phyloP scores from a whole-genome alignment of 2,329 filamentous ascomycete genomes.

The Fusarium penzigii region DNA sequence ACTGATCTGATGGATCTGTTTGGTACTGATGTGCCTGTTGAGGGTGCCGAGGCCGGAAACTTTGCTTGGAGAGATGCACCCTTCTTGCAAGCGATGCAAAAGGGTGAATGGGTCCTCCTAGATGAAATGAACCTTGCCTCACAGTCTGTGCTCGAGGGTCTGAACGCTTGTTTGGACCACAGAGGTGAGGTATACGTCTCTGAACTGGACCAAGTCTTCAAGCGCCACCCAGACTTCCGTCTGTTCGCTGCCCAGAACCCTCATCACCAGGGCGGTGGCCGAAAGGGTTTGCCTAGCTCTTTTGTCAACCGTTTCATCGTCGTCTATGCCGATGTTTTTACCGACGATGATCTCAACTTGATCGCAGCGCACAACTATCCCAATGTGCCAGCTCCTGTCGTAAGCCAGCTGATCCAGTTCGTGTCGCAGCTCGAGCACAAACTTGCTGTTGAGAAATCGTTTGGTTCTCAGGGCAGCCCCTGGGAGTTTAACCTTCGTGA shows the following conservation, averaged over 20 bases:
- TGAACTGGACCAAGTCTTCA: conserved; percentile 92
- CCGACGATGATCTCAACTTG: conserved; percentile 73
- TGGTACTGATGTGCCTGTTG: conserved; percentile 91
- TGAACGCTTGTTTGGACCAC: conserved; percentile 96
- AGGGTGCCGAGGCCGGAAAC: conserved; percentile 85
- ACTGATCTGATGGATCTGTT: conserved; percentile 98
- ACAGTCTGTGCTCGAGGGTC: conserved; percentile 91
- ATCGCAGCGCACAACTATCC: conserved; percentile 83
- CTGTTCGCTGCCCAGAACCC: conserved; percentile 97
- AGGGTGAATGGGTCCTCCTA: conserved; percentile 91
- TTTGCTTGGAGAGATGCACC: conserved; percentile 97
- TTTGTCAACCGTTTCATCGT: conserved; percentile 99
- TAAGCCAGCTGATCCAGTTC: conserved; percentile 72
- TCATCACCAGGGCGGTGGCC: conserved; percentile 92
- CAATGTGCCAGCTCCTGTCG: conserved; percentile 55
- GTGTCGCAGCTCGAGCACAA: conserved; percentile 77
- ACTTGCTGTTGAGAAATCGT: conserved; percentile 59
- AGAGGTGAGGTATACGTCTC: conserved; percentile 94
- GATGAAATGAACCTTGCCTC: conserved; percentile 99
- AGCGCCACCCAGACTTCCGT: conserved; percentile 84
- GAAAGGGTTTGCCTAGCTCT: conserved; percentile 90
- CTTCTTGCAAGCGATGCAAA: conserved; percentile 95
- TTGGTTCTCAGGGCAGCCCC: conserved; percentile 69
- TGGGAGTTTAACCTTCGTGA: conserved; percentile 98
- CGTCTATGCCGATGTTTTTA: conserved; percentile 92